Conservation (phyloP, 192 early-diverging fungal genomes). For the Endogone sp. region DNA sequence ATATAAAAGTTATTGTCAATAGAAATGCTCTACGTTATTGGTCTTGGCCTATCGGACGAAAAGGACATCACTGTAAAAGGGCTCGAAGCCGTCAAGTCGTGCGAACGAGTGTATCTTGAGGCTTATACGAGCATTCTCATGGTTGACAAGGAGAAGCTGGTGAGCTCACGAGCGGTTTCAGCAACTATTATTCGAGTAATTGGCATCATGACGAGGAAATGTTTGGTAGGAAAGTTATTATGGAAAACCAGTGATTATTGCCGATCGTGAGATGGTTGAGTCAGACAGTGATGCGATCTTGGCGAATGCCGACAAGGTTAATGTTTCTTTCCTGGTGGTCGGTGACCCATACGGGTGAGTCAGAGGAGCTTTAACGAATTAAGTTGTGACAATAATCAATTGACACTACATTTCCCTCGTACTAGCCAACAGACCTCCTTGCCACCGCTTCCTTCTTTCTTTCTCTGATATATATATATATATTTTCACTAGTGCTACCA, state of each 20-base stretch:
- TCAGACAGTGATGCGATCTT: constrained; percentile 87
- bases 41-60: constrained; percentile 94
- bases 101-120: constrained; percentile 90
- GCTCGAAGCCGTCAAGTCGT: constrained; percentile 83
- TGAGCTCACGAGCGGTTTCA: constrained; percentile 19
- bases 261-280: constrained; percentile 98
- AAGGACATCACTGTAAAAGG: constrained; percentile 97
- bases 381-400: neutral
- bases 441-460: neutral
- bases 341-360: constrained; percentile 91
- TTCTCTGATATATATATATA: no score
- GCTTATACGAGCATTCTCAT: constrained; percentile 94
- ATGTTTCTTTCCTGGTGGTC: constrained; percentile 95
- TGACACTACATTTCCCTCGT: neutral
- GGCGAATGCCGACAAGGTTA: constrained; percentile 76
- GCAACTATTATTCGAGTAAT: neutral
- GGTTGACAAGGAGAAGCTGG: constrained; percentile 75
- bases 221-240: constrained; percentile 78
- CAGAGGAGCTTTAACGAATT: neutral
- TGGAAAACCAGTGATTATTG: constrained; percentile 77
- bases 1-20: no score
- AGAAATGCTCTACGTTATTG: constrained; percentile 79
- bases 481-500: constrained; percentile 84
- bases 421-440: neutral
- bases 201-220: neutral